Conservation (phyloP, 1,284 basidiomycete genomes). For the Tylopilus microsporus region DNA sequence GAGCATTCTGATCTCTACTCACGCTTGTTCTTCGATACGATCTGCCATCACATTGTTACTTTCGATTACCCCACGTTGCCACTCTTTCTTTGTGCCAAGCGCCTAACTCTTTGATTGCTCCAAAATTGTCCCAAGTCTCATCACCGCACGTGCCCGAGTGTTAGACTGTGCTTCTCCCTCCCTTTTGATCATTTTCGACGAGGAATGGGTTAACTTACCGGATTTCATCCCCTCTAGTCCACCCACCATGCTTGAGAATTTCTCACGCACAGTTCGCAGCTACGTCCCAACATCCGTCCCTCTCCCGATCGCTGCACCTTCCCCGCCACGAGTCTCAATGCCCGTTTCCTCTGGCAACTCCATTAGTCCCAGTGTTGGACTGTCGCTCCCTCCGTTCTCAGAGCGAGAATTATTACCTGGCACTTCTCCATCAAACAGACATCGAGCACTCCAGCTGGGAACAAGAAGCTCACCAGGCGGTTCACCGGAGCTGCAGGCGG, state of each 20-base stretch:
- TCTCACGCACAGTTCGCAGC: slow-evolving; percentile 48
- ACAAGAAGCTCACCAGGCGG: slow-evolving; percentile 6
- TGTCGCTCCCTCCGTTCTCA: slow-evolving; percentile 12
- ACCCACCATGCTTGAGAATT: slow-evolving; percentile 45
- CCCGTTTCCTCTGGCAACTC: slow-evolving; percentile 48
- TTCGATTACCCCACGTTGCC: slow-evolving; percentile 14
- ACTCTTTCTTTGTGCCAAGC: slow-evolving; percentile 12
- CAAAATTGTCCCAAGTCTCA: slow-evolving; percentile 15
- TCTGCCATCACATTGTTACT: background rate
- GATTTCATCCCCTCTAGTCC: slow-evolving; percentile 33
- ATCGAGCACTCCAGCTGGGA: slow-evolving; percentile 6
- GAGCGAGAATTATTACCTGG: slow-evolving; percentile 11
- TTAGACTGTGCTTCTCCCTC: background rate
- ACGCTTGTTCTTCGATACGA: slow-evolving; percentile 4
- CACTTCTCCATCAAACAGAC: slow-evolving; percentile 7
- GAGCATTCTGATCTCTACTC: slow-evolving; percentile 10
- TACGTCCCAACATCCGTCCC: slow-evolving; percentile 52
- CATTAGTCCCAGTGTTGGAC: slow-evolving; percentile 24
- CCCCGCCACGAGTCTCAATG: slow-evolving; percentile 47
- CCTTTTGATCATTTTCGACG: background rate
- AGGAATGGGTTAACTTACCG: slow-evolving; percentile 12
- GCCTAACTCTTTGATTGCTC: slow-evolving; percentile 2
- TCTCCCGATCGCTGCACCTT: slow-evolving; percentile 44
- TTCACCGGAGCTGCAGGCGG: slow-evolving; percentile 17
- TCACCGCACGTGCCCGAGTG: slow-evolving; percentile 19